Conservation (phyloP, 2,329 filamentous ascomycete genomes). For the Cladobotryum protrusum region DNA sequence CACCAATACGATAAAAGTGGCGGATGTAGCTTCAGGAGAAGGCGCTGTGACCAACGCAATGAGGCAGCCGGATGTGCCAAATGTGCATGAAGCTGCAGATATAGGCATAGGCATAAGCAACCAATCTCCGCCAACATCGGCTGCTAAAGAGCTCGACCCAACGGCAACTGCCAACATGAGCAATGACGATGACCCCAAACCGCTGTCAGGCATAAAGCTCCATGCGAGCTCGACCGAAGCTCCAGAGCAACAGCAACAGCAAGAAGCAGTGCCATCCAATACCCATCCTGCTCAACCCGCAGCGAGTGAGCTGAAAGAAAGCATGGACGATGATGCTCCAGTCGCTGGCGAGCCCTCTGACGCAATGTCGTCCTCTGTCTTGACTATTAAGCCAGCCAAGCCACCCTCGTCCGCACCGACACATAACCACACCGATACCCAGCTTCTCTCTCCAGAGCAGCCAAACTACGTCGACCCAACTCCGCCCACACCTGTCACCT, state of each 20-base stretch:
- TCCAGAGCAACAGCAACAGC: background rate
- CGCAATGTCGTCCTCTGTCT: slow-evolving; percentile 39
- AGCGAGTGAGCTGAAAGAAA: slow-evolving; percentile 18
- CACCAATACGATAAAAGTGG: slow-evolving; percentile 14
- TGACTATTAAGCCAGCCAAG: slow-evolving; percentile 43
- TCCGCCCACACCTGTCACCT: slow-evolving; percentile 49
- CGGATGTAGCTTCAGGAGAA: background rate
- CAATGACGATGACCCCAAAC: slow-evolving; percentile 6
- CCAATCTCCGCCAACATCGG: background rate
- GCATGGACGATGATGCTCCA: background rate
- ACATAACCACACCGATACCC: slow-evolving; percentile 29
- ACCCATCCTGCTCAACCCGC: background rate
- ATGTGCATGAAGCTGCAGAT: background rate
- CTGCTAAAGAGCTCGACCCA: background rate
- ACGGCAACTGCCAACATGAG: slow-evolving; percentile 4
- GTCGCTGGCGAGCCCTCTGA: slow-evolving; percentile 18
- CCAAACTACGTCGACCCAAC: slow-evolving; percentile 51
- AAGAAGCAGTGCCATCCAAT: background rate
- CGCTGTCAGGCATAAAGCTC: slow-evolving; percentile 5
- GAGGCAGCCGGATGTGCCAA: background rate
- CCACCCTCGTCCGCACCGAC: slow-evolving; percentile 31
- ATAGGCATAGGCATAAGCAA: background rate
- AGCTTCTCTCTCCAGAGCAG: slow-evolving; percentile 44
- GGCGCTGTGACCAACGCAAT: background rate
- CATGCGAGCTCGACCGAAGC: background rate